Conservation (phyloP, 768 basidiomycete species). For the Tulasnella sp. region DNA sequence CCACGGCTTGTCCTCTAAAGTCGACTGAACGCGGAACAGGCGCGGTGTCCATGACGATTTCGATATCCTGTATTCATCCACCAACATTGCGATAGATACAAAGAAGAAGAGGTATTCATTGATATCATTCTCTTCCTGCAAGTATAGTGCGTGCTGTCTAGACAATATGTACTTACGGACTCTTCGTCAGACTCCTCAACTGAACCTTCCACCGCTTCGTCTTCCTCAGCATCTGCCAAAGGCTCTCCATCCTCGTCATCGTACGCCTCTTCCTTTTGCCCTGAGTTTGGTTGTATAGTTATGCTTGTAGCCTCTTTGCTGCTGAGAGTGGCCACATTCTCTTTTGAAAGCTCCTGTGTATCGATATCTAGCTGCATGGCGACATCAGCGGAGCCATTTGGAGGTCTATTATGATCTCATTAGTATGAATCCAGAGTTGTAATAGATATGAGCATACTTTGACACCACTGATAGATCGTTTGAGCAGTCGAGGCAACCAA, state of each 20-base stretch:
- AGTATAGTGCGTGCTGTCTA: constrained; percentile 21
- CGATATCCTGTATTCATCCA: constrained; percentile 47
- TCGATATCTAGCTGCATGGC: constrained; percentile 22
- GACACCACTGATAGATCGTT: too few relatives aligned
- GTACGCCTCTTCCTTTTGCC: too few relatives aligned
- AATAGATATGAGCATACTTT: too few relatives aligned
- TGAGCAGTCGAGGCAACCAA: too few relatives aligned
- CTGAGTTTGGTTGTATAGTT: neutral
- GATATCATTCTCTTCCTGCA: constrained; percentile 31
- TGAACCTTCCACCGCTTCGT: constrained; percentile 27
- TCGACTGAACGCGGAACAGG: constrained; percentile 50
- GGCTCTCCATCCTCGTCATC: constrained; percentile 16
- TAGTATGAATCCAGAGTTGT: too few relatives aligned
- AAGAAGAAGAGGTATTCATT: neutral
- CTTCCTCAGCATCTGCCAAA: constrained; percentile 23
- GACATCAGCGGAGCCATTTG: constrained; percentile 30
- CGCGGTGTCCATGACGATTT: constrained; percentile 75
- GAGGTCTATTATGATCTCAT: constrained; percentile 40
- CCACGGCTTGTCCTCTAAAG: constrained; percentile 40
- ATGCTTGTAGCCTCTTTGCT: neutral
- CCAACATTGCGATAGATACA: neutral
- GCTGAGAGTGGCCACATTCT: neutral
- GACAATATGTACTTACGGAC: constrained; percentile 21
- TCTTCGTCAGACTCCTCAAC: constrained; percentile 29
- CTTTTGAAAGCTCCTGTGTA: constrained; percentile 3